These are phyloP conservation scores for Monascus purpureus DNA, from an alignment of 495 filamentous ascomycete genomes.

Conservation along the genomic window DNA sequence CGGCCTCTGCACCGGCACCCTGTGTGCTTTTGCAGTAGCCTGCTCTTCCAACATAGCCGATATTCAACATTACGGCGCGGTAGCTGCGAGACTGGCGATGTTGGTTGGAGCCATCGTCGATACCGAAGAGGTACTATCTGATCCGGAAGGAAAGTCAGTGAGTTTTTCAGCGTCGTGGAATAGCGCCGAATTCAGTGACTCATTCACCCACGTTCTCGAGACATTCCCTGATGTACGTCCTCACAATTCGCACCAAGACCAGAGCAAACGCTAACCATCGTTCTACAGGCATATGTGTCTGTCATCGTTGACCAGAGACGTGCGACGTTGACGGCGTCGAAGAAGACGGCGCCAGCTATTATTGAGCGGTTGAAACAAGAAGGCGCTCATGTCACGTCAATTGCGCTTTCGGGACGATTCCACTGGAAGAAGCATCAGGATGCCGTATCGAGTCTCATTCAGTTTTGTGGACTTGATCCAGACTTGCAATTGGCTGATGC, in stretches of 20 bases:
- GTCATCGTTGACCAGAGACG: constrained; percentile 6
- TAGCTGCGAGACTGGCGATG: constrained; percentile 24
- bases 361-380: constrained; percentile 10
- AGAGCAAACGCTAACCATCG: neutral
- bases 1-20: constrained; percentile 32
- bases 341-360: constrained; percentile 6
- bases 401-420: constrained; percentile 22
- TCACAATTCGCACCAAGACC: constrained; percentile 4
- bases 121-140: constrained; percentile 18
- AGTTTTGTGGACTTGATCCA: constrained; percentile 11
- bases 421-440: constrained; percentile 13
- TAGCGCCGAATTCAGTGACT: no score
- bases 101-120: constrained; percentile 28
- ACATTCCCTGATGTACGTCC: neutral
- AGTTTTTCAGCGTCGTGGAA: neutral
- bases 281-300: constrained; percentile 8
- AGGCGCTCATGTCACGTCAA: constrained; percentile 14
- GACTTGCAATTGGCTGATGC: constrained; percentile 19
- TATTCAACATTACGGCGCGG: constrained; percentile 20
- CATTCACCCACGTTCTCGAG: neutral
- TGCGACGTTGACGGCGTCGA: constrained; percentile 15
- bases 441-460: constrained; percentile 1
- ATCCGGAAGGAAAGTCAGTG: neutral
- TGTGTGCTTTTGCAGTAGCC: constrained; percentile 24
- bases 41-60: constrained; percentile 8